Conservation (phyloP, 768 basidiomycete genomes). For the Calocybe cyanea region DNA sequence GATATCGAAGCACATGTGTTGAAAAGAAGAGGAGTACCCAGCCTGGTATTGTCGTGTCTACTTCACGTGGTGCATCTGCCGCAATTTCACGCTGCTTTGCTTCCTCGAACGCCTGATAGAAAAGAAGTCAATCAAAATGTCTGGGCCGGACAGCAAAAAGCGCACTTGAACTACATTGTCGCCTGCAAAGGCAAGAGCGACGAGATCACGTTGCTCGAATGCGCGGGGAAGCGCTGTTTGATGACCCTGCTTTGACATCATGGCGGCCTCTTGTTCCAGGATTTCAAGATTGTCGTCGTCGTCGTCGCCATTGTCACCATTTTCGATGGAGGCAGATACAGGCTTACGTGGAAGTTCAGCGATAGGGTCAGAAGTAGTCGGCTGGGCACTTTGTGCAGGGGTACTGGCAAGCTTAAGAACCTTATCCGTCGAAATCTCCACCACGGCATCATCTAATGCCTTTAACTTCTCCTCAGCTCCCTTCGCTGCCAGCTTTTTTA, state of each 20-base stretch:
- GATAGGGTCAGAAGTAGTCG: conserved; percentile 24
- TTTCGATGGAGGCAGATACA: conserved; percentile 37
- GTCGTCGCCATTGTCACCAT: conserved; percentile 42
- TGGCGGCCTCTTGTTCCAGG: conserved; percentile 59
- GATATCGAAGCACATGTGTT: neutral
- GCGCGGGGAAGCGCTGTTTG: conserved; percentile 51
- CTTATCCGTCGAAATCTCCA: conserved; percentile 70
- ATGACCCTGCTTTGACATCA: conserved; percentile 39
- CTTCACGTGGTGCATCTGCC: conserved; percentile 79
- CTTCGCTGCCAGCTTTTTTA: conserved; percentile 64
- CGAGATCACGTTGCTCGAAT: conserved; percentile 88
- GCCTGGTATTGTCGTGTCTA: conserved; percentile 89
- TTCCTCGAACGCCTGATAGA: conserved; percentile 54
- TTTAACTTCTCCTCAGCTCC: conserved; percentile 53
- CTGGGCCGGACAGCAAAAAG: conserved; percentile 2
- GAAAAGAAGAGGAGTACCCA: conserved; percentile 59
- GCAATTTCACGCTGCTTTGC: conserved; percentile 81
- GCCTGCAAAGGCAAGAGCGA: conserved; percentile 93
- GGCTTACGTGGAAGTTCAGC: conserved; percentile 34
- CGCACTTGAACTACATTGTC: conserved; percentile 91
- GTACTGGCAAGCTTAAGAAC: conserved; percentile 33
- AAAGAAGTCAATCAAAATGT: neutral
- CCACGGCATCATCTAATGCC: conserved; percentile 66
- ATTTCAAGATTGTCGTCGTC: conserved; percentile 62
- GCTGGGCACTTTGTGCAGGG: conserved; percentile 34